These are phyloP conservation scores for Fonsecaea multimorphosa DNA, from an alignment of 2,329 filamentous ascomycete species.

Conservation along the genomic window DNA sequence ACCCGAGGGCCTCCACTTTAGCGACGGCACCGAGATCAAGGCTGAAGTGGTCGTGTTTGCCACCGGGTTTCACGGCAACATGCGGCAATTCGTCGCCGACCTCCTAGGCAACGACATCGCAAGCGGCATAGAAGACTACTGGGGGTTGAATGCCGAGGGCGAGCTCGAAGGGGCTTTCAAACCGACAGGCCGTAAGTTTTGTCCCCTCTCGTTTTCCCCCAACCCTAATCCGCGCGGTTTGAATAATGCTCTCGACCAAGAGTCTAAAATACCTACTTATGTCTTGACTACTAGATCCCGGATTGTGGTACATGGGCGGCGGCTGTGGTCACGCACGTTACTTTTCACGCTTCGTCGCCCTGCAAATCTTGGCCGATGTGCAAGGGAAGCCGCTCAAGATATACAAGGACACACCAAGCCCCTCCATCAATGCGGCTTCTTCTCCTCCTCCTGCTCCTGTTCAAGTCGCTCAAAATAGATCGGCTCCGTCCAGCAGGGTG, in stretches of 20 bases:
- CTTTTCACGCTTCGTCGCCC: constrained; percentile 52
- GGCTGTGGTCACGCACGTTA: constrained; percentile 48
- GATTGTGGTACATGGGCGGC: constrained; percentile 54
- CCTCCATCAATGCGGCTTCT: no score
- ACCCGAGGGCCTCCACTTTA: constrained; percentile 50
- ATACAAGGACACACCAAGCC: background rate
- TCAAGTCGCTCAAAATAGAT: no score
- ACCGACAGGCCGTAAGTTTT: constrained; percentile 46
- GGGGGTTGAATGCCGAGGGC: constrained; percentile 54
- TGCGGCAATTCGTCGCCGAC: constrained; percentile 46
- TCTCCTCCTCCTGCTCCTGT: no score
- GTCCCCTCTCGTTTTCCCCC: no score
- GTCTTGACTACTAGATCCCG: constrained; percentile 39
- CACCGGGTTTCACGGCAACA: constrained; percentile 54
- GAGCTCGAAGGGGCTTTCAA: constrained; percentile 53
- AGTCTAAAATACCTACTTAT: no score
- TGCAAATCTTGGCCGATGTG: constrained; percentile 51
- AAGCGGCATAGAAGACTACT: constrained; percentile 52
- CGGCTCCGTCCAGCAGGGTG: no score
- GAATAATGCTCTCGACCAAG: no score
- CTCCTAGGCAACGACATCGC: constrained; percentile 50
- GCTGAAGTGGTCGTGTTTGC: constrained; percentile 57
- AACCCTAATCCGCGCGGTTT: no score
- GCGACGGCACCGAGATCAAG: constrained; percentile 49
- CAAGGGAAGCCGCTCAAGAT: constrained; percentile 32